Percentiles rank a stretch among this genome's conserved stretches.
phyloP scores from a whole-genome alignment of 345 rosid species.

The Linum usitatissimum region DNA sequence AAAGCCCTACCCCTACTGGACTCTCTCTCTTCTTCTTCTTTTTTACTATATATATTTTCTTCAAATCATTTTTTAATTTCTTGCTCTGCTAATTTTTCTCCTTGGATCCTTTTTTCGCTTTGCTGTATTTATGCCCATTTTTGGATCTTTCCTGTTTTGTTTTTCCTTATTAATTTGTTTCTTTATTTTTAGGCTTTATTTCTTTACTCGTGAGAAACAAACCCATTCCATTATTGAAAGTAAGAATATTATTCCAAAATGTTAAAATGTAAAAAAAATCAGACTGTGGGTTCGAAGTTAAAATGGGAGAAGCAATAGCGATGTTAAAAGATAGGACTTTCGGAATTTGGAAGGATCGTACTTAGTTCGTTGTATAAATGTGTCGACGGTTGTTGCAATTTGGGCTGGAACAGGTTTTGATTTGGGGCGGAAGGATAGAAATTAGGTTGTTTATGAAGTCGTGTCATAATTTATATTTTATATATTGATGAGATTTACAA shows the following conservation, averaged over 20 bases:
- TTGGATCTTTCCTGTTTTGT: constrained; percentile 3
- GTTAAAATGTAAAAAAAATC: too few relatives aligned
- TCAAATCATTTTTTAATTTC: background rate
- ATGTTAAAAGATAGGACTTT: too few relatives aligned
- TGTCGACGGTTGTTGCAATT: too few relatives aligned
- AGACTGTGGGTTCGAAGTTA: too few relatives aligned
- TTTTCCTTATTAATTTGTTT: background rate
- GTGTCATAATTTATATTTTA: too few relatives aligned
- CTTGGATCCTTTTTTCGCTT: background rate
- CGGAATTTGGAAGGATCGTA: too few relatives aligned
- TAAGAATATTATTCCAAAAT: background rate
- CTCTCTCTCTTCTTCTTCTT: background rate
- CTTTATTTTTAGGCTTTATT: background rate
- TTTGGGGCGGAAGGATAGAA: too few relatives aligned
- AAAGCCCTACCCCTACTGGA: background rate
- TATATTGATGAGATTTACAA: too few relatives aligned
- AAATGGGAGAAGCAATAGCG: too few relatives aligned
- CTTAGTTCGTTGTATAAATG: too few relatives aligned
- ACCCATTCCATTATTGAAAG: background rate
- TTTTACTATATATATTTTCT: background rate
- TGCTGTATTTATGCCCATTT: background rate
- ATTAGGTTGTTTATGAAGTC: too few relatives aligned
- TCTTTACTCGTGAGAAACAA: background rate
- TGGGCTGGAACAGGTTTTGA: too few relatives aligned
- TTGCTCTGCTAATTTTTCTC: background rate